Conservation (phyloP, 2,329 filamentous ascomycete species). For the Dendrostoma leiphaemia region DNA sequence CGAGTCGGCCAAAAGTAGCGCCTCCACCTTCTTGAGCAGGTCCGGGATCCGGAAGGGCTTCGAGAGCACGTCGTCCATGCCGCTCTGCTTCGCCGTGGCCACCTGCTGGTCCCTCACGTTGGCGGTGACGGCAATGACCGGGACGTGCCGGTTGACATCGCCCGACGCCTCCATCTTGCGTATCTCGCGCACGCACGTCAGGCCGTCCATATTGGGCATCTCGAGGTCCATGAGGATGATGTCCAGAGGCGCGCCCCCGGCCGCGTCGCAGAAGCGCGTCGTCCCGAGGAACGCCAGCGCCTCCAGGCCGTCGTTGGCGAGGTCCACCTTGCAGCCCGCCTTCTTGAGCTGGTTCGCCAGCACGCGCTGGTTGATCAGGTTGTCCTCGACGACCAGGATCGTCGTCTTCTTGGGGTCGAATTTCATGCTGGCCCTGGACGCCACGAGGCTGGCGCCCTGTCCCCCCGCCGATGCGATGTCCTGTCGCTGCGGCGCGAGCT, state of each 20-base stretch:
- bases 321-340: constrained; percentile 56
- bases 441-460: constrained; percentile 22
- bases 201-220: constrained; percentile 48
- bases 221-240: constrained; percentile 46
- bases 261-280: constrained; percentile 27
- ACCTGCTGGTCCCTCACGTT: constrained; percentile 43
- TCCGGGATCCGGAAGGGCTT: constrained; percentile 56
- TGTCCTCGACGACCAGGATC: constrained; percentile 66
- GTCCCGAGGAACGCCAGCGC: constrained; percentile 39
- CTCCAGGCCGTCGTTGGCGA: constrained; percentile 62
- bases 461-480: constrained; percentile 22
- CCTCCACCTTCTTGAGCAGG: constrained; percentile 38
- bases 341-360: constrained; percentile 63
- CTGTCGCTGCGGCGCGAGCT: constrained; percentile 25
- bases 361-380: constrained; percentile 66
- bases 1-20: constrained; percentile 22
- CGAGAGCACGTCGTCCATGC: constrained; percentile 52
- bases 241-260: constrained; percentile 29
- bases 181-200: constrained; percentile 40
- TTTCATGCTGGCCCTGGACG: constrained; percentile 17
- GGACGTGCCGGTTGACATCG: constrained; percentile 32
- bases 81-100: constrained; percentile 31
- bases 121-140: constrained; percentile 46
- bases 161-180: constrained; percentile 35
- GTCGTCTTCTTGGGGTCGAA: constrained; percentile 48